A percentile compares a stretch with the other conserved stretches of the same genome.
Evolutionary conservation across 2,329 filamentous ascomycete species (phyloP).

Genomic region (Alternaria sp.): DNA sequence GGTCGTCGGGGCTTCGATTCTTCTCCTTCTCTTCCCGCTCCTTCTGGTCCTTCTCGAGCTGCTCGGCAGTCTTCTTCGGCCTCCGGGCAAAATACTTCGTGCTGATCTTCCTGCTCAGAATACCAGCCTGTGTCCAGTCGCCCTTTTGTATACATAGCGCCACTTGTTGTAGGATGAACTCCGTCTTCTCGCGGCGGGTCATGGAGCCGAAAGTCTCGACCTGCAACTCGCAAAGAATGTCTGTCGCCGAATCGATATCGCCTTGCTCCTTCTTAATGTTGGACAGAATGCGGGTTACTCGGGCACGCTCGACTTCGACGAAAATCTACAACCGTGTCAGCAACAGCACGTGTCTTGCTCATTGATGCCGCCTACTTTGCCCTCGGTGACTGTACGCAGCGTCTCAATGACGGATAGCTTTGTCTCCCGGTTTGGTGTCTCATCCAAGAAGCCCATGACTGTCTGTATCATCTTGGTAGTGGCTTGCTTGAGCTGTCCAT

Average conservation of each 20-base stretch:
- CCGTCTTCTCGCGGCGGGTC: conserved; percentile 96
- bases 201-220: conserved; percentile 99
- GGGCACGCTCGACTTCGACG: conserved; percentile 96
- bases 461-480: conserved; percentile 99
- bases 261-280: conserved; percentile 98
- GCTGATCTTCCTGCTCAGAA: conserved; percentile 96
- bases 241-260: conserved; percentile 86
- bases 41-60: conserved; percentile 90
- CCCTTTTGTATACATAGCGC: conserved; percentile 91
- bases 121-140: conserved; percentile 95
- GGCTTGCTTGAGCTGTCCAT: conserved; percentile 99
- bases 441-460: conserved; percentile 89
- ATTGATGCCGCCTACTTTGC: conserved; percentile 69
- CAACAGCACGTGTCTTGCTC: neutral
- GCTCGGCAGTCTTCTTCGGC: conserved; percentile 87
- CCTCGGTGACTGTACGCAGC: conserved; percentile 93
- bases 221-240: conserved; percentile 95
- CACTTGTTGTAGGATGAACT: conserved; percentile 97
- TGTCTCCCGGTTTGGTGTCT: conserved; percentile 82
- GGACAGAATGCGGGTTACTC: conserved; percentile 92
- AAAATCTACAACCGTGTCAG: conserved; percentile 74
- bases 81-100: conserved; percentile 89
- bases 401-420: conserved; percentile 96
- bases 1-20: conserved; percentile 77
- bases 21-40: conserved; percentile 84